Base-by-base conservation (phyloP, 371 early-diverging fungal species). In the Nematocida sp. region DNA sequence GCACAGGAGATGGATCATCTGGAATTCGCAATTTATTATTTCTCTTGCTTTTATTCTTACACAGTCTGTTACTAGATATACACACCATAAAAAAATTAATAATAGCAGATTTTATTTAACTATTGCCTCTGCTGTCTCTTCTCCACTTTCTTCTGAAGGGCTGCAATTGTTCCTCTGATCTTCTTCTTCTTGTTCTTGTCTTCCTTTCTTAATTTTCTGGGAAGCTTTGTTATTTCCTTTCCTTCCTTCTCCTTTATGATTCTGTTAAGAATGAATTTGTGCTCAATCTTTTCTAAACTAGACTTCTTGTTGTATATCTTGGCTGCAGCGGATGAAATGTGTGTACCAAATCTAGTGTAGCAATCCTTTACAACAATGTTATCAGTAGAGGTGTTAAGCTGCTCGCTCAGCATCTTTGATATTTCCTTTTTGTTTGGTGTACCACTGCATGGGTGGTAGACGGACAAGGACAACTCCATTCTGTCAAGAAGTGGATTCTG, bases 171-270 rank as follows among this genome's bases (percentile, higher is more conserved):
- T 66, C 86, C 86, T 75, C 85, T 84, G 54, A 84, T 84, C 83
- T 86, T 86, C 62, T 74, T 72, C 58, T 62, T 75, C 73, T 86
- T 85, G 76, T 83, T 85, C 72, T 85, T 83, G 42, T 82, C 84
- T 25, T 85, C 83, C 75, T 86, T 86, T 66, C 83, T 84, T 18
- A 82, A 40, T 54, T 78, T 85, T 69, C 86, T 84, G 7, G 83
- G 73, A 6, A 72, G 71, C 15, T 62, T 61, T 11, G 72, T 60
- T 42, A 54, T 46, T 56, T 82, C 83, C 56, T 85, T 83, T 45
- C 83, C 83, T 18, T 81, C 84, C 23, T 56, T 66, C 61, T 78
- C 71, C 45, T 57, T 55, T 20, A 72, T 40, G 4, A 82, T 69
- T 47, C 82, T 82, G n/a, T 72, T 70, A 1, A 85, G 64, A 44